These are phyloP conservation scores for Schizosaccharomyces cryophilus DNA, from an alignment of 805 yeast genomes.

Conservation along the genomic window DNA sequence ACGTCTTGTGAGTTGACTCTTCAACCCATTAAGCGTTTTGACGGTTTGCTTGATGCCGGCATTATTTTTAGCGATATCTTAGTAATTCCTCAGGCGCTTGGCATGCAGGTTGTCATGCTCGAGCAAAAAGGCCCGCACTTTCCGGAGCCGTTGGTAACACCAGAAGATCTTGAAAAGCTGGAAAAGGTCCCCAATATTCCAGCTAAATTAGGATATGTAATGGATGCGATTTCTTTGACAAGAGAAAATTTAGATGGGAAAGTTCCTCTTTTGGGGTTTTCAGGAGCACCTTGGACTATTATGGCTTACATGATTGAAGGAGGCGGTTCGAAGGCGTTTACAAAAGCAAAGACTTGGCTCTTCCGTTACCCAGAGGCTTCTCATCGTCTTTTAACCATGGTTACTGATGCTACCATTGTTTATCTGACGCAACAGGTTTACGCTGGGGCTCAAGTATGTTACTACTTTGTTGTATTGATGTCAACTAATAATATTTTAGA, in stretches of 20 bases:
- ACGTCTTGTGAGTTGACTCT: conserved; percentile 82
- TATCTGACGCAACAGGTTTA: conserved; percentile 81
- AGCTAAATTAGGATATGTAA: conserved; percentile 78
- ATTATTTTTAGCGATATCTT: conserved; percentile 86
- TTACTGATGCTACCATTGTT: conserved; percentile 73
- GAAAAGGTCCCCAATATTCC: conserved; percentile 43
- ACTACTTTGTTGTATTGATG: neutral
- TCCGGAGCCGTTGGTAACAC: conserved; percentile 60
- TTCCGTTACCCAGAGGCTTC: conserved; percentile 53
- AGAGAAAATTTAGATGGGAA: conserved; percentile 65
- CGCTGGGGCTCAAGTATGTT: conserved; percentile 66
- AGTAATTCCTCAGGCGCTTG: conserved; percentile 96
- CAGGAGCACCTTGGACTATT: conserved; percentile 96
- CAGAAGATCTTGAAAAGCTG: conserved; percentile 36
- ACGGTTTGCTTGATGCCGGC: conserved; percentile 84
- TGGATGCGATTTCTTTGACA: conserved; percentile 78
- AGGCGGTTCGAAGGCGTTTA: conserved; percentile 60
- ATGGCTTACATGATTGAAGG: conserved; percentile 96
- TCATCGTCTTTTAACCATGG: conserved; percentile 44
- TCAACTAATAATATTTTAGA: conserved; percentile 13
- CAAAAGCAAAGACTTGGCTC: conserved; percentile 81
- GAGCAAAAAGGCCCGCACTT: conserved; percentile 90
- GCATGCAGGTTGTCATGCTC: conserved; percentile 77
- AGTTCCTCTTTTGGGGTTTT: conserved; percentile 83
- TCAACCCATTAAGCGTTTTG: conserved; percentile 77